Conservation (phyloP, 1,284 basidiomycete species). For the Cystobasidium pallidum region DNA sequence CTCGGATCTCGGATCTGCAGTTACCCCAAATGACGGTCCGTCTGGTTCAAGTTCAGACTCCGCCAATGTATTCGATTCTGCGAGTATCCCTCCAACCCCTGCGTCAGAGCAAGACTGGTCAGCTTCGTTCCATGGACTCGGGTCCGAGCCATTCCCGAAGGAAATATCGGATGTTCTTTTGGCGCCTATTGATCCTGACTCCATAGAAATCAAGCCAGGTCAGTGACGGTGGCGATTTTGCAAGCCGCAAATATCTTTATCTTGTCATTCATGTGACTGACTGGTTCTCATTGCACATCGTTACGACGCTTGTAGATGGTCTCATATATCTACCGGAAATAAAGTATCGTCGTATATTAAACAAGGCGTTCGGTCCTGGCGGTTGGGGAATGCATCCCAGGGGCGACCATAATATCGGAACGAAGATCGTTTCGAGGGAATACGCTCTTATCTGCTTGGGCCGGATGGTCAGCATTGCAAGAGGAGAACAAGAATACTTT, state of each 20-base stretch:
- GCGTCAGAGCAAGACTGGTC: conserved; percentile 70
- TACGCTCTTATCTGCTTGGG: conserved; percentile 94
- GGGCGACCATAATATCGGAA: conserved; percentile 86
- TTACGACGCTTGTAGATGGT: conserved; percentile 69
- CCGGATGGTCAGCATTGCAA: conserved; percentile 76
- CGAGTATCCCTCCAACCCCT: conserved; percentile 4
- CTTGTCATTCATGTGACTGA: background rate
- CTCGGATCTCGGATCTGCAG: background rate
- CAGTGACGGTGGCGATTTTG: conserved; percentile 52
- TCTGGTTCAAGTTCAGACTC: conserved; percentile 5
- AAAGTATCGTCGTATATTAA: conserved; percentile 92
- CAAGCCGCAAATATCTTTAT: background rate
- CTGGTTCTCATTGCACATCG: background rate
- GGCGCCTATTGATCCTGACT: conserved; percentile 72
- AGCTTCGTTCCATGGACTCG: conserved; percentile 81
- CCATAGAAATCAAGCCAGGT: conserved; percentile 95
- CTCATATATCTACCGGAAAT: conserved; percentile 96
- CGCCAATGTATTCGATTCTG: conserved; percentile 11
- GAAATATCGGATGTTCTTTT: conserved; percentile 75
- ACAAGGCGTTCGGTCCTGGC: conserved; percentile 93
- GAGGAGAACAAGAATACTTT: conserved; percentile 97
- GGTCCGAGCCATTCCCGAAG: conserved; percentile 73
- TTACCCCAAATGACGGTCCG: background rate
- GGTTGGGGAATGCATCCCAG: conserved; percentile 96
- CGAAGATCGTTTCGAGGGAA: conserved; percentile 86